Evolutionary conservation across 2,329 filamentous ascomycete species (phyloP), one percentile per base, ranked within the genome.

Genomic region (Penicillium sp.): DNA sequence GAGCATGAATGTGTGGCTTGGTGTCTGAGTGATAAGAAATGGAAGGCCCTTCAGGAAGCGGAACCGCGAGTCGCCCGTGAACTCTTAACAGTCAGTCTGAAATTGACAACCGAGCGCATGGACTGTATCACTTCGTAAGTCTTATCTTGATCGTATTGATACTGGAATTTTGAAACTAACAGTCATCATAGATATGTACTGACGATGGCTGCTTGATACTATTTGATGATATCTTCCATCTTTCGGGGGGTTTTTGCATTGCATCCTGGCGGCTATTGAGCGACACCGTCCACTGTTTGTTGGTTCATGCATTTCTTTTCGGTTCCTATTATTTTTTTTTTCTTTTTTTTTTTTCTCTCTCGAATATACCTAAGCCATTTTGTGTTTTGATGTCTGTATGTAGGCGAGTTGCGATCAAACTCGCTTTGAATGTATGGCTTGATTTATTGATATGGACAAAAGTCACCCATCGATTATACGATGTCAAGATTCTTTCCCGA

Each of bases 51-150:
- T 60, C 90, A 96, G 73, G 80, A 80, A 58, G 81, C 87, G 54
- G 84, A 96, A 65, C 84, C 86, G 0, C 90, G 91, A 41, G 86
- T 97, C 56, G 91, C 91, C 48, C 84, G 86, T 67, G 95, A 99
- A 76, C 70, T 99, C 68, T 75, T 99, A 72, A 88, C 87, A 67
- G 87, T 98, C 50, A 90, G 90, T n/a, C 74, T 99, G 71, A 97
- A 96, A 80, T 76, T 99, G 72, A 98, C 93, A 43, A 96, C 89
- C 55, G 95, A 99, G 82, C 83, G 95, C 64, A 96, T 98, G 91
- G 84, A 86, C 68, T 82, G 84, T 53, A 86, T 88, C 61, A 87
- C 85, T 24, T 82, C 80, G 72, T 84, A 75, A 72, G 79, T 80
- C 33, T 56, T 65, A n/a, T 26, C 26, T 26, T 51, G 14, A 26